A percentile compares a stretch with the other conserved stretches of the same genome.
Evolutionary conservation across 352 stramenopile species (phyloP).

Genomic region (Ophiocytium majus): DNA sequence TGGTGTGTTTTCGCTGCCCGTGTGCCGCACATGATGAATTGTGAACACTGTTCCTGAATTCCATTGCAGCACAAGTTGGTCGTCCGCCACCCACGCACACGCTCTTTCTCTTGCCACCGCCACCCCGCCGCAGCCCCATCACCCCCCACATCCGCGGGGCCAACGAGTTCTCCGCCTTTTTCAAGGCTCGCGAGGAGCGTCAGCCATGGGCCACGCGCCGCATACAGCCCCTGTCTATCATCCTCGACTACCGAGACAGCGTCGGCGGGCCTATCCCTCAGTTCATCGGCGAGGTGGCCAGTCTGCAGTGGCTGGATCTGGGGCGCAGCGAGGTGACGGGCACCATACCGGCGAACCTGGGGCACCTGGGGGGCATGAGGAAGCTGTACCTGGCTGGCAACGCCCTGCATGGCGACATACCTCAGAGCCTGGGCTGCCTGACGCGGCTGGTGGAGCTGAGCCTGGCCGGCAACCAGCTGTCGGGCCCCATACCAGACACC

Average conservation of each 20-base stretch:
- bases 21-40: too few species aligned
- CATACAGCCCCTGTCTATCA: conserved; percentile 43
- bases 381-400: conserved; percentile 52
- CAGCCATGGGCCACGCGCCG: conserved; percentile 29
- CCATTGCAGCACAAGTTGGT: too few species aligned
- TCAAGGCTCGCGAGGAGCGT: conserved; percentile 40
- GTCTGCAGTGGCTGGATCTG: conserved; percentile 44
- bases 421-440: conserved; percentile 35
- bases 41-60: too few species aligned
- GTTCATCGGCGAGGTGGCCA: conserved; percentile 39
- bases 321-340: conserved; percentile 44
- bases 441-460: conserved; percentile 42
- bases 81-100: too few species aligned
- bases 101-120: conserved; percentile 24
- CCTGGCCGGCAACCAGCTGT: conserved; percentile 45
- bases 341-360: conserved; percentile 39
- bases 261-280: conserved; percentile 38
- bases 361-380: conserved; percentile 22
- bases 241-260: conserved; percentile 47
- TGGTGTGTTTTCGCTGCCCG: not conserved
- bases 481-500: conserved; percentile 37
- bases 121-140: conserved; percentile 22
- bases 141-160: conserved; percentile 41
- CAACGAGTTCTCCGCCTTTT: conserved; percentile 51
- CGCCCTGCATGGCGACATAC: conserved; percentile 36